These are phyloP conservation scores for Leccinum truebloodii DNA, from an alignment of 768 basidiomycete species.

Conservation along the genomic window DNA sequence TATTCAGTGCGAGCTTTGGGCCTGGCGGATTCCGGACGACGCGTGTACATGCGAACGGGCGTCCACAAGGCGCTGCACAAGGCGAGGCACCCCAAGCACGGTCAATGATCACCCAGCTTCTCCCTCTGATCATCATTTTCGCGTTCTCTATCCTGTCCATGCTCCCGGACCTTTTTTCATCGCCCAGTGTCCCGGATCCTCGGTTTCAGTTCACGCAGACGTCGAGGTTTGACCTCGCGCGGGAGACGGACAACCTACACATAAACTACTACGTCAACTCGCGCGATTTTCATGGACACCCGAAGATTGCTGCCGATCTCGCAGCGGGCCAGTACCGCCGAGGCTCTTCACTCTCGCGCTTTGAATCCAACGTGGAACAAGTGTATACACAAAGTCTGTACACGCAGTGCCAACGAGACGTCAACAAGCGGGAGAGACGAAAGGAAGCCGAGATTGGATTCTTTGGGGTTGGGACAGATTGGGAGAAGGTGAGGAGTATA, in stretches of 20 bases:
- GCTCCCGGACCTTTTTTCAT: constrained; percentile 73
- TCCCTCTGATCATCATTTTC: constrained; percentile 84
- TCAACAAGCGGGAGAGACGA: constrained; percentile 65
- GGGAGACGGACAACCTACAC: constrained; percentile 68
- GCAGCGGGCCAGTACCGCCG: constrained; percentile 42
- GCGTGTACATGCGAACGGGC: constrained; percentile 47
- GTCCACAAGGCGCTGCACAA: constrained; percentile 35
- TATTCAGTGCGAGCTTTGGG: constrained; percentile 80
- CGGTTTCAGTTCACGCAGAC: constrained; percentile 68
- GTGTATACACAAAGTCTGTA: constrained; percentile 72
- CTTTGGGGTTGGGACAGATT: constrained; percentile 91
- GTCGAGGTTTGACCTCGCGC: constrained; percentile 63
- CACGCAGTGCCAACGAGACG: constrained; percentile 66
- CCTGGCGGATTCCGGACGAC: constrained; percentile 80
- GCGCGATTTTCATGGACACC: constrained; percentile 74
- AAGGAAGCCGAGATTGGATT: constrained; percentile 81
- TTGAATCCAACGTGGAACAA: constrained; percentile 78
- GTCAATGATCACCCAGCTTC: constrained; percentile 70
- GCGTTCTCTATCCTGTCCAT: constrained; percentile 81
- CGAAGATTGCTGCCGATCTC: constrained; percentile 70
- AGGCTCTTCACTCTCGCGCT: constrained; percentile 45
- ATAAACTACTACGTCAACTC: constrained; percentile 85
- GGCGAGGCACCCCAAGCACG: constrained; percentile 48
- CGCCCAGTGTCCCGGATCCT: constrained; percentile 73
- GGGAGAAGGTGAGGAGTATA: constrained; percentile 81